phyloP scores from a whole-genome alignment of 2,329 filamentous ascomycete genomes.

The Dactylellina cionopaga region DNA sequence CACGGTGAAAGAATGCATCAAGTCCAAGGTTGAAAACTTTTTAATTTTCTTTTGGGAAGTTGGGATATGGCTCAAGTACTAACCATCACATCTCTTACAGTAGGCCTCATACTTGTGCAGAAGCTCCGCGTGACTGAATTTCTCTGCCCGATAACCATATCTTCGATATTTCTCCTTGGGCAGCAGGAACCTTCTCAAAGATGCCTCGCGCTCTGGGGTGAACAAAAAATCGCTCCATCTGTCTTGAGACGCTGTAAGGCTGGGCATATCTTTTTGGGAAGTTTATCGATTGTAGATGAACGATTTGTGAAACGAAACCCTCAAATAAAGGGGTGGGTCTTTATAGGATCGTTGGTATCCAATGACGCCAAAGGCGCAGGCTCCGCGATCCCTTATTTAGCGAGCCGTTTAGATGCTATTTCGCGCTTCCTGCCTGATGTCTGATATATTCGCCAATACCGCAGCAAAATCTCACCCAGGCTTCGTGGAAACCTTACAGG shows the following conservation, averaged over 20 bases:
- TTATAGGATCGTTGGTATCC: too few species aligned
- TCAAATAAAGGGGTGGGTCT: background rate
- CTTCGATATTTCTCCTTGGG: constrained; percentile 30
- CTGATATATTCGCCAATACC: too few species aligned
- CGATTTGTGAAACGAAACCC: background rate
- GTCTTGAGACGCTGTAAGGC: constrained; percentile 6
- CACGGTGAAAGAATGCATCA: too few species aligned
- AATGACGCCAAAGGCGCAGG: constrained; percentile 19
- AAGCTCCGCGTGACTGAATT: constrained; percentile 28
- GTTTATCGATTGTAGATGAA: background rate
- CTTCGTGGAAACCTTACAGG: too few species aligned
- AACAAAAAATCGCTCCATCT: constrained; percentile 29
- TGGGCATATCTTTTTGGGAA: constrained; percentile 17
- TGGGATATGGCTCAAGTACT: background rate
- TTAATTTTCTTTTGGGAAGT: background rate
- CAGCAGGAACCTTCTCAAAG: constrained; percentile 11
- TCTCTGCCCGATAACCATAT: constrained; percentile 34
- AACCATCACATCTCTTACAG: constrained; percentile 40
- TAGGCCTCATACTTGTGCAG: constrained; percentile 38
- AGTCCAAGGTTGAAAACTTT: too few species aligned
- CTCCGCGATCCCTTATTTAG: background rate
- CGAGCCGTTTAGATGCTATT: background rate
- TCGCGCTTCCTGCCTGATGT: too few species aligned
- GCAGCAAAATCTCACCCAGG: background rate
- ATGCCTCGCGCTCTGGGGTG: constrained; percentile 18